Conservation (phyloP, 164 flowering plant species). For the Umbellularia californica region DNA sequence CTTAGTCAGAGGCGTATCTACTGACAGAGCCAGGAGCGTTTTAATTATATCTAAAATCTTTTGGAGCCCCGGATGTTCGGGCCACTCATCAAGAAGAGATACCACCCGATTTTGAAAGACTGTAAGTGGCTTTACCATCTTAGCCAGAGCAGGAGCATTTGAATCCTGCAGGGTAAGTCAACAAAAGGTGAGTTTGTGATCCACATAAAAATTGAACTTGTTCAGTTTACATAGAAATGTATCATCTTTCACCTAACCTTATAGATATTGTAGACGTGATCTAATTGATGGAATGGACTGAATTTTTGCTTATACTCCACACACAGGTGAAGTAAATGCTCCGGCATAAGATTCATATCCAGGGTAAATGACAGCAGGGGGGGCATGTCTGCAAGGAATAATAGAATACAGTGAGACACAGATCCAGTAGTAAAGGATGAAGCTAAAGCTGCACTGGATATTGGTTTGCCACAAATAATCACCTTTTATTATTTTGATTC, state of each 20-base stretch:
- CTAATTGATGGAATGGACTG: constrained; percentile 22
- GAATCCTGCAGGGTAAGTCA: constrained; percentile 46
- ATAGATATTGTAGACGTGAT: constrained; percentile 56
- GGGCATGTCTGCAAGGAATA: constrained; percentile 39
- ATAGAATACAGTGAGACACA: constrained; percentile 10
- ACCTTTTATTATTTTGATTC: constrained; percentile 55
- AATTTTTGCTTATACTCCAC: constrained; percentile 51
- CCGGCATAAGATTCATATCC: constrained; percentile 65
- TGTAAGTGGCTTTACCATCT: constrained; percentile 57
- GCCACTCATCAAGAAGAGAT: constrained; percentile 55
- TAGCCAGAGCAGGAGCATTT: constrained; percentile 53
- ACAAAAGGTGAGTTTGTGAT: not conserved
- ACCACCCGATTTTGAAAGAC: constrained; percentile 35
- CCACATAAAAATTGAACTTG: not conserved
- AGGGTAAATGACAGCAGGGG: constrained; percentile 39
- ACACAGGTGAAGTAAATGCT: constrained; percentile 63
- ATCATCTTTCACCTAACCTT: constrained; percentile 42
- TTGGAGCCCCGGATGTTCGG: constrained; percentile 69
- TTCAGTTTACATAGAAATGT: not conserved
- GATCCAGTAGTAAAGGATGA: not conserved
- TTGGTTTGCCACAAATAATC: not conserved
- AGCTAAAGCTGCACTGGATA: not conserved
- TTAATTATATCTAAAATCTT: constrained; percentile 49
- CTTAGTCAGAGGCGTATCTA: constrained; percentile 74
- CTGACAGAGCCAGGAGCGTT: constrained; percentile 68